Evolutionary conservation across 129 eudicot species (phyloP).

Genomic region (Daucus carota): DNA sequence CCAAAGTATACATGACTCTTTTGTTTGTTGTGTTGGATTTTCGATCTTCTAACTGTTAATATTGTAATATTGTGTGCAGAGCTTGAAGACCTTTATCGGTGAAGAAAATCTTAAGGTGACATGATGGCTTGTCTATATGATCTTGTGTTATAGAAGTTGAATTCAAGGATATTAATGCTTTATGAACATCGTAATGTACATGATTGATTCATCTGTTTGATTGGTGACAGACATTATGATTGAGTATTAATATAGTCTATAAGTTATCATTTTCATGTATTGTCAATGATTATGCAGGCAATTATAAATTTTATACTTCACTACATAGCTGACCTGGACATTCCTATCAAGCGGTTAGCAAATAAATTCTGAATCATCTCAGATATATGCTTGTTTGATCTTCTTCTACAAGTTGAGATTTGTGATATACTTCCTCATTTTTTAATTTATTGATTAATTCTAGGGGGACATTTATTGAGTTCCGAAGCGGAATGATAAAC

Average conservation of each 20-base stretch:
- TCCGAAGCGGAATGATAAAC: slow-evolving; percentile 94
- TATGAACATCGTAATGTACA: not conserved
- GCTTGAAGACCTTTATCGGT: slow-evolving; percentile 75
- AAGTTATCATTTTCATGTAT: not conserved
- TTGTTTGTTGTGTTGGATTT: not conserved
- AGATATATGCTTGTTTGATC: not conserved
- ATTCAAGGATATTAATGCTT: not conserved
- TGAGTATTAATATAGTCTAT: not conserved
- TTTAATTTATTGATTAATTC: not conserved
- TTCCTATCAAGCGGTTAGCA: slow-evolving; percentile 82
- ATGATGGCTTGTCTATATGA: not conserved
- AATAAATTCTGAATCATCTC: slow-evolving; percentile 1
- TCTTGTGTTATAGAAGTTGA: not conserved
- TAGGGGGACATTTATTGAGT: slow-evolving; percentile 97
- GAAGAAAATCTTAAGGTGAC: slow-evolving; percentile 77
- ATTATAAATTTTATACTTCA: slow-evolving; percentile 83
- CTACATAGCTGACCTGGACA: slow-evolving; percentile 91
- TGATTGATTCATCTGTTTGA: not conserved
- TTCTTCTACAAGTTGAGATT: not conserved
- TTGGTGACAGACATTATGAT: not conserved
- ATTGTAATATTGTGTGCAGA: slow-evolving; percentile 42
- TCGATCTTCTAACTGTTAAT: slow-evolving; percentile 10
- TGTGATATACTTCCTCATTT: slow-evolving; percentile 9
- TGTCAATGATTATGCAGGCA: slow-evolving; percentile 50
- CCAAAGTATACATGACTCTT: not conserved